Base-by-base conservation (phyloP, 2,329 filamentous ascomycete species). In the Alternaria metachromatica region DNA sequence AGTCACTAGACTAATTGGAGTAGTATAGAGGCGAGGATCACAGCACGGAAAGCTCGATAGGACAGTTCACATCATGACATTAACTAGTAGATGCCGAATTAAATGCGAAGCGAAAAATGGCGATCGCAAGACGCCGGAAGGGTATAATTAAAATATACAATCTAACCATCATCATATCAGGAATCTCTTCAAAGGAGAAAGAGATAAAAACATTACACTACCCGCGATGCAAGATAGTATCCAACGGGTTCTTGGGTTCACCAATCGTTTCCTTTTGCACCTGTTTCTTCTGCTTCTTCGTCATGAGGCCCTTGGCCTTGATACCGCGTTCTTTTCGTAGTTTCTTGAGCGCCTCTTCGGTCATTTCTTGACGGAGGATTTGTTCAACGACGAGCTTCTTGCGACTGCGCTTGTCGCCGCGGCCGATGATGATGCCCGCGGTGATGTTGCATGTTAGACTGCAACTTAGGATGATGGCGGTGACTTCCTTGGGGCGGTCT, bases 351-450 rank as follows among this genome's bases (percentile, higher is more conserved):
- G 88, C 89, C 66, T 89, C 84, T 55, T 85, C 81, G 0, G 93
- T 96, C 60, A 96, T 81, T 65, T 92, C 88, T 75, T 96, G 93
- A 41, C 92, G 84, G 72, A 91, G 87, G 78, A 96, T 87, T 48
- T 90, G 86, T 75, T 94, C 90, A 21, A 94, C 85, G 0, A 96
- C 91, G 33, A 96, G 91, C 86, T 93, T 95, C 85, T 96, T 96
- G 59, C 93, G 85, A 6, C 92, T 94, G 67, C 87, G 87, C 18
- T 89, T 87, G 72, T 95, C 92, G 1, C 93, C 93, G 8, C 93
- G 84, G 62, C 86, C 89, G 75, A 96, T 96, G 26, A 94, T 76
- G 2, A 96, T 81, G 4, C 93, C 93, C 0, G 90, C 92, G 0
- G 87, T 87, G 72, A 94, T 90, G 77, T 96, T 96, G 75, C 89